Conservation (phyloP, 2,329 filamentous ascomycete species). For the Pseudogymnoascus pannorum region DNA sequence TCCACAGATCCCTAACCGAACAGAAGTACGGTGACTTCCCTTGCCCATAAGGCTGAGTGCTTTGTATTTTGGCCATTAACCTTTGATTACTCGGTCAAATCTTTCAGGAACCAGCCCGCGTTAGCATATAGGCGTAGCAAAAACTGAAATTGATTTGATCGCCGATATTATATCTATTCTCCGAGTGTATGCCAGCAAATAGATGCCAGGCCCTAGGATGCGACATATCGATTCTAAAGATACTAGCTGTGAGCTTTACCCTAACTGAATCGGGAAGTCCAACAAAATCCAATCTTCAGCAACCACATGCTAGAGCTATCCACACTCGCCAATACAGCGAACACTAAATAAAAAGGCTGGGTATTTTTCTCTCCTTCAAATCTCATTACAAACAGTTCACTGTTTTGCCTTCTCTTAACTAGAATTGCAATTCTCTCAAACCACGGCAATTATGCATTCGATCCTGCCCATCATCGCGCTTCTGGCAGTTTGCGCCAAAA, state of each 20-base stretch:
- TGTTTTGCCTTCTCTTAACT: neutral
- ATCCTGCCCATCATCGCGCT: neutral
- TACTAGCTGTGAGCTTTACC: neutral
- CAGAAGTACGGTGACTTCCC: neutral
- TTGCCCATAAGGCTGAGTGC: neutral
- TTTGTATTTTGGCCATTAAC: neutral
- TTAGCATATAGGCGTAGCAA: neutral
- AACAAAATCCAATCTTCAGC: neutral
- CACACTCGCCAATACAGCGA: neutral
- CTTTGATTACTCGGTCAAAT: neutral
- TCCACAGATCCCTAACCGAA: neutral
- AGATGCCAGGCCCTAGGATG: neutral
- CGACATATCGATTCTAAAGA: neutral
- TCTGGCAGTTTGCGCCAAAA: neutral
- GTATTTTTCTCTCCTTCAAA: neutral
- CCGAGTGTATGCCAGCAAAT: neutral
- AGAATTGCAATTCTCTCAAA: neutral
- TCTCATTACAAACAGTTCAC: neutral
- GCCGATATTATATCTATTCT: neutral
- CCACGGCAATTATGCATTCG: neutral
- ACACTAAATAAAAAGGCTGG: neutral
- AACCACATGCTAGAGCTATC: neutral
- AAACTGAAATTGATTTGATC: constrained; percentile 4
- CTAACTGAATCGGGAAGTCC: neutral
- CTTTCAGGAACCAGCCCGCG: neutral